Evolutionary conservation across 192 early-diverging fungal genomes (phyloP).

Genomic region (Pecoramyces ruminantium): DNA sequence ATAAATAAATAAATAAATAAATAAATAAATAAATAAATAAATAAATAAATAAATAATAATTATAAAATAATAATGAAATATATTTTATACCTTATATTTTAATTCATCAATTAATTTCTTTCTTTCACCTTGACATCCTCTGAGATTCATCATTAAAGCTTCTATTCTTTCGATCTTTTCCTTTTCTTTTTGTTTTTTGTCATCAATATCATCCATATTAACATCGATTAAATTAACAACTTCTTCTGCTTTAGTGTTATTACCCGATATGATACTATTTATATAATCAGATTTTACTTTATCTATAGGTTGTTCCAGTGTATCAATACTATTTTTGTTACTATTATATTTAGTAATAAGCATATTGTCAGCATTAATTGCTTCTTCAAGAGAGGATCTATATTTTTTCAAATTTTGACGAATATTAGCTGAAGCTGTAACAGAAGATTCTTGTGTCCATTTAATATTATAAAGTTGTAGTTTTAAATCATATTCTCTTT

Average conservation of each 20-base stretch:
- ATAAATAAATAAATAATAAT: background rate
- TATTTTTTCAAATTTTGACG: slow-evolving; percentile 9
- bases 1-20: background rate
- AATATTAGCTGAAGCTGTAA: slow-evolving; percentile 13
- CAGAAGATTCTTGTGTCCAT: slow-evolving; percentile 75
- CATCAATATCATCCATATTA: slow-evolving; percentile 19
- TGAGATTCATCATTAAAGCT: slow-evolving; percentile 39
- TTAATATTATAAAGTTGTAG: background rate
- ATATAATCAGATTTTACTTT: background rate
- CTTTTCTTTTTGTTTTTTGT: slow-evolving; percentile 25
- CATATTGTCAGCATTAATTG: slow-evolving; percentile 20
- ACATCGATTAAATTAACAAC: slow-evolving; percentile 32
- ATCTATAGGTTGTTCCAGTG: slow-evolving; percentile 12
- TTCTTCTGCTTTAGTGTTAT: slow-evolving; percentile 25
- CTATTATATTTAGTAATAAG: slow-evolving; percentile 13
- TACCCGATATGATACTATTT: background rate
- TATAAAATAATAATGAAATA: background rate
- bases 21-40: background rate
- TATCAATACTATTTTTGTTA: slow-evolving; percentile 15
- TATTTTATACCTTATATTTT: slow-evolving; percentile 54
- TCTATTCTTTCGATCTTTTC: slow-evolving; percentile 46
- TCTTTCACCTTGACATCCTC: slow-evolving; percentile 34
- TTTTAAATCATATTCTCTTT: slow-evolving; percentile 65
- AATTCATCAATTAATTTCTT: slow-evolving; percentile 50
- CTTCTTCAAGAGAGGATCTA: slow-evolving; percentile 17